Base-by-base conservation (phyloP, 2,329 filamentous ascomycete species). In the Geosmithia morbida region DNA sequence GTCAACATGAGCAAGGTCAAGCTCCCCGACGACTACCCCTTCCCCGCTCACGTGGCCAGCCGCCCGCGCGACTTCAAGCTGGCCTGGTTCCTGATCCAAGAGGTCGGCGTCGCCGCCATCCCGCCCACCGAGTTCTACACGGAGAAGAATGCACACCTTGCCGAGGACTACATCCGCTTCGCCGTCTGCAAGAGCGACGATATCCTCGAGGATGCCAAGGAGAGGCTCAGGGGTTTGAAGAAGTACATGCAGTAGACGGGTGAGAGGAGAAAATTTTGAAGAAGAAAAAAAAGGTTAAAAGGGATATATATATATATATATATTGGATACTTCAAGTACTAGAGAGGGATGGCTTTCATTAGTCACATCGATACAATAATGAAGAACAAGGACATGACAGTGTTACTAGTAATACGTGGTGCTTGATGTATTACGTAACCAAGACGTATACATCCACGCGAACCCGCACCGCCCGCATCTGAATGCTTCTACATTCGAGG, bases 51-150 rank as follows among this genome's bases (percentile, higher is more conserved):
- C 60, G 90, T 98, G 37, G 86, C 85, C 14, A 81, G 74, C 58
- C 78, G 92, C 2, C 87, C 92, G 20, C 75, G 92, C 29, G 92
- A 98, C 63, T 98, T 97, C 68, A 87, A 94, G 71, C 76, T 98
- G 44, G 79, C 81, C 37, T 98, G 90, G 90, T 97, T 97, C 68
- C 67, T 96, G 56, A 98, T 98, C 65, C 89, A 89, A 62, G 90
- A 98, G 69, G 72, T 98, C 18, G 92, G 92, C 10, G 87, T 98
- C 26, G 92, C 92, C 2, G 89, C 90, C 8, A 96, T 98, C 52
- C 92, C 92, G 17, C 92, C 92, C 0, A 95, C 89, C 0, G 92
- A 98, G 65, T 98, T 98, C 65, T 97, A 96, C 63, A 96, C 90
- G 0, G 81, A 87, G 17, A 68, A 65, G 42, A 95, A 95, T 59